A percentile compares a stretch with the other conserved stretches of the same genome.
phyloP scores from a whole-genome alignment of 768 basidiomycete genomes.

The Boletus insuetus region DNA sequence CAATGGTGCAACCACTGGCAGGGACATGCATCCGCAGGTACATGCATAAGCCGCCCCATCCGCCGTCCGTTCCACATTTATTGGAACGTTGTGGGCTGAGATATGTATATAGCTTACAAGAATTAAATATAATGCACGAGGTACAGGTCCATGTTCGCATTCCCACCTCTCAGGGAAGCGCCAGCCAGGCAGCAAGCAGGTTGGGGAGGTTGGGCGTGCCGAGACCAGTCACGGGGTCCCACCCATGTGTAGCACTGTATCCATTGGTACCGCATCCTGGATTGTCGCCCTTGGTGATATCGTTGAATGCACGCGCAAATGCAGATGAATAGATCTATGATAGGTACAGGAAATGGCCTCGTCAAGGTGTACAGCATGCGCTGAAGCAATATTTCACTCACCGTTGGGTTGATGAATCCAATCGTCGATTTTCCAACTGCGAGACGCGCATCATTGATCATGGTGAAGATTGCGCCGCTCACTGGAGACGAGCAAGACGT shows the following conservation, averaged over 20 bases:
- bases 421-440: conserved; percentile 32
- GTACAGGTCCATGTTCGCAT: no score
- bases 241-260: conserved; percentile 33
- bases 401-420: conserved; percentile 8
- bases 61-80: no score
- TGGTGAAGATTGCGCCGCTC: conserved; percentile 33
- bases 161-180: conserved; percentile 31
- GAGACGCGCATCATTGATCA: conserved; percentile 40
- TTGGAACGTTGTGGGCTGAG: no score
- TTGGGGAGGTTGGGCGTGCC: conserved; percentile 44
- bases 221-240: conserved; percentile 46
- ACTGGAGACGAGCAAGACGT: conserved; percentile 35
- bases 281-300: conserved; percentile 46
- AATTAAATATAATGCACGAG: no score
- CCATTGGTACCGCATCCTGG: conserved; percentile 42
- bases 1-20: no score
- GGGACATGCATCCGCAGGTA: no score
- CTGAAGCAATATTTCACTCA: neutral
- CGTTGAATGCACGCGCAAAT: conserved; percentile 28
- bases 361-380: neutral
- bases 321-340: conserved; percentile 6
- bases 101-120: no score
- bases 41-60: no score
- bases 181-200: conserved; percentile 35
- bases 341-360: neutral